A percentile compares a stretch with the other conserved stretches of the same genome.
These are phyloP conservation scores for Myriangium duriaei DNA, from an alignment of 2,329 filamentous ascomycete species.

Conservation along the genomic window DNA sequence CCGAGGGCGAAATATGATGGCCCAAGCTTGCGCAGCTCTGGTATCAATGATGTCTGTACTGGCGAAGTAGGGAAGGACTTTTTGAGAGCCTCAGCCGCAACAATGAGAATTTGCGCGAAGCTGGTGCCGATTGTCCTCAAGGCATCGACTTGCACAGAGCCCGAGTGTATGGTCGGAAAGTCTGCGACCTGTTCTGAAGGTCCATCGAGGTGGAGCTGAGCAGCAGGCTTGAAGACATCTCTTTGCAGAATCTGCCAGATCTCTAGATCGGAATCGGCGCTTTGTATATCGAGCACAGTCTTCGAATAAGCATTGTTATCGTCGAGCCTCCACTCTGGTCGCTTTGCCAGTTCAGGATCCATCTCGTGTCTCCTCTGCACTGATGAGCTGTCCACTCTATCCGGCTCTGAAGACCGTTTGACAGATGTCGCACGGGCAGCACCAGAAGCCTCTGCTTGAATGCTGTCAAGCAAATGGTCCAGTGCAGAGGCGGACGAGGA, in stretches of 20 bases:
- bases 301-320: constrained; percentile 3
- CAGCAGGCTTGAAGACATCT: constrained; percentile 44
- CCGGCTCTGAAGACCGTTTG: background rate
- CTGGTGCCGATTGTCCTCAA: constrained; percentile 44
- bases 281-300: constrained; percentile 37
- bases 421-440: background rate
- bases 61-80: constrained; percentile 48
- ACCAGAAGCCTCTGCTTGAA: background rate
- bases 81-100: constrained; percentile 46
- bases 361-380: too few species aligned
- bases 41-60: constrained; percentile 49
- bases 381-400: background rate
- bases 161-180: background rate
- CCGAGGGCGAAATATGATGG: constrained; percentile 60
- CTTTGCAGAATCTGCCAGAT: constrained; percentile 55
- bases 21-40: constrained; percentile 54
- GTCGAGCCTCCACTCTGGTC: background rate
- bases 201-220: constrained; percentile 11
- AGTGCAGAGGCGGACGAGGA: background rate
- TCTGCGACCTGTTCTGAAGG: background rate
- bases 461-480: constrained; percentile 2
- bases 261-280: constrained; percentile 47
- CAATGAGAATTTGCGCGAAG: constrained; percentile 49
- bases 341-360: background rate
- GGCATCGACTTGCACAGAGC: background rate